Conservation (phyloP, 2,329 filamentous ascomycete genomes). For the Aurifilum marmelostoma region DNA sequence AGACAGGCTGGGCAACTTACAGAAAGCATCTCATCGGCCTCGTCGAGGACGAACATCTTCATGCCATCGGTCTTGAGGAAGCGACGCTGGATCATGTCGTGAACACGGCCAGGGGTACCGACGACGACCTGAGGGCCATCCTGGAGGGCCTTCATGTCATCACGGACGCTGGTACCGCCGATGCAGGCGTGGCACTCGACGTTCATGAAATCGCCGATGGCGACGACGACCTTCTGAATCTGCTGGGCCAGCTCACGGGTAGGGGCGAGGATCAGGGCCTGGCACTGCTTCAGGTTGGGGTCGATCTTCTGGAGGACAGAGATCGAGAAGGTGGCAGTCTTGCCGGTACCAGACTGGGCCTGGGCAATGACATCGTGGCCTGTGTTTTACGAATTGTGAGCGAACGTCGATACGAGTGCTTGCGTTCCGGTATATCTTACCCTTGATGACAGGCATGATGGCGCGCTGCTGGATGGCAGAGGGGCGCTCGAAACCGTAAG, state of each 20-base stretch:
- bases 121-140: constrained; percentile 98
- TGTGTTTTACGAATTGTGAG: constrained; percentile 41
- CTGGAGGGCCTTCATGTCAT: constrained; percentile 96
- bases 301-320: constrained; percentile 96
- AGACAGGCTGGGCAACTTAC: constrained; percentile 49
- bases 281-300: constrained; percentile 87
- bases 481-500: constrained; percentile 99
- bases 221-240: constrained; percentile 98
- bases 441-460: constrained; percentile 99
- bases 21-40: constrained; percentile 73
- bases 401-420: constrained; percentile 7
- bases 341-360: constrained; percentile 97
- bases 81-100: constrained; percentile 64
- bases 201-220: constrained; percentile 99
- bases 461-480: constrained; percentile 99
- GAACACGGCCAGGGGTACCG: constrained; percentile 92
- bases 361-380: constrained; percentile 99
- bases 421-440: constrained; percentile 53
- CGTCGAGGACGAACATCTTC: constrained; percentile 66
- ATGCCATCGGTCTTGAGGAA: constrained; percentile 63
- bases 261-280: constrained; percentile 92
- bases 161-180: constrained; percentile 94
- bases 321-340: constrained; percentile 95
- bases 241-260: constrained; percentile 97
- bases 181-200: constrained; percentile 99